phyloP scores from a whole-genome alignment of 2,329 filamentous ascomycete species.

The Zymoseptoria crescenta region DNA sequence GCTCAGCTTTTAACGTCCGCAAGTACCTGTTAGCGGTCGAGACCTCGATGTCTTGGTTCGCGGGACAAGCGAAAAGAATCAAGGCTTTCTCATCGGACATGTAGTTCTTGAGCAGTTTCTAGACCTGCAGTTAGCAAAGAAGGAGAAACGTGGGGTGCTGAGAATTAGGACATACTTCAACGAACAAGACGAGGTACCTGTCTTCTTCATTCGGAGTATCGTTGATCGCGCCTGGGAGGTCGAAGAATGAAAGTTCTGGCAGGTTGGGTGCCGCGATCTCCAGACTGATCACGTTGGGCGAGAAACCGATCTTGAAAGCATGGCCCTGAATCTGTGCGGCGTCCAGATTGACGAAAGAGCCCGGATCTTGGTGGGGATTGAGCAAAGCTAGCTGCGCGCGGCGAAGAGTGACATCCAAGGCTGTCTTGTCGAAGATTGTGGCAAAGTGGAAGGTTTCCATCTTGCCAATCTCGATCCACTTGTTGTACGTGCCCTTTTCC shows the following conservation, averaged over 20 bases:
- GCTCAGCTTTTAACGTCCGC: constrained; percentile 32
- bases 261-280: constrained; percentile 65
- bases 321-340: not conserved
- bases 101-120: constrained; percentile 61
- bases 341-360: constrained; percentile 28
- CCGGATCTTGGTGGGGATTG: constrained; percentile 52
- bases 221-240: constrained; percentile 75
- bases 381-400: constrained; percentile 73
- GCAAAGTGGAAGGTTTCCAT: constrained; percentile 52
- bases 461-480: constrained; percentile 50
- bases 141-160: not conserved
- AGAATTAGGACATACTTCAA: constrained; percentile 36
- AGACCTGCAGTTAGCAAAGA: not conserved
- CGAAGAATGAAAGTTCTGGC: constrained; percentile 72
- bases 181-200: constrained; percentile 61
- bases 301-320: constrained; percentile 57
- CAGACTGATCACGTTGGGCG: constrained; percentile 71
- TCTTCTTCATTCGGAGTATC: constrained; percentile 55
- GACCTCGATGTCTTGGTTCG: constrained; percentile 71
- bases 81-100: constrained; percentile 62
- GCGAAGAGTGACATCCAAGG: constrained; percentile 60
- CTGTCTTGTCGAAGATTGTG: constrained; percentile 50
- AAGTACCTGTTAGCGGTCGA: constrained; percentile 64
- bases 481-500: constrained; percentile 47
- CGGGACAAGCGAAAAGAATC: constrained; percentile 67